These are phyloP conservation scores for Trichoderma endophyticum DNA, from an alignment of 2,329 filamentous ascomycete genomes.

Conservation along the genomic window DNA sequence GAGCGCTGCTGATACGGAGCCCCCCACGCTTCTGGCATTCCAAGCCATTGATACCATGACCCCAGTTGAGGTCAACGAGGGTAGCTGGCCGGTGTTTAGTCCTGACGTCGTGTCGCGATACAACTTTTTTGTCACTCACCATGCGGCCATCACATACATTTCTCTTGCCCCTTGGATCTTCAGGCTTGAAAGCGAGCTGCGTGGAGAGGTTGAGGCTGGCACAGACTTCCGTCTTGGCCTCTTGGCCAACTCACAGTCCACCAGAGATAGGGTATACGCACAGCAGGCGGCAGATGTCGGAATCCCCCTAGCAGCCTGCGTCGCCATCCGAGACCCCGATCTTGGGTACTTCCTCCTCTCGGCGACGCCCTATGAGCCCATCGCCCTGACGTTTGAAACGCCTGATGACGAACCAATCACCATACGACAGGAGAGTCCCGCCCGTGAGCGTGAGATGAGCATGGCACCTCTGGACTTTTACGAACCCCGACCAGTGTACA, in stretches of 20 bases:
- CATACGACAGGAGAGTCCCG: constrained; percentile 42
- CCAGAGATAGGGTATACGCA: constrained; percentile 56
- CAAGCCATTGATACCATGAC: constrained; percentile 60
- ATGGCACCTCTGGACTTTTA: constrained; percentile 50
- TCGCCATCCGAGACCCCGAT: constrained; percentile 57
- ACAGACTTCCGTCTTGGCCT: constrained; percentile 61
- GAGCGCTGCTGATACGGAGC: constrained; percentile 34
- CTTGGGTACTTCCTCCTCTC: constrained; percentile 63
- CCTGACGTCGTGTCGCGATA: constrained; percentile 60
- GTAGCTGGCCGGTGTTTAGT: constrained; percentile 62
- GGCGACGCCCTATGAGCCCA: constrained; percentile 54
- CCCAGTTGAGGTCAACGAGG: constrained; percentile 51
- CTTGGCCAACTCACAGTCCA: constrained; percentile 56
- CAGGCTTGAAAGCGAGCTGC: constrained; percentile 59
- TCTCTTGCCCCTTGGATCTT: constrained; percentile 63
- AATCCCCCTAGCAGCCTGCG: constrained; percentile 52
- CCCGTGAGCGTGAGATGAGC: constrained; percentile 41
- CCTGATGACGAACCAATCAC: constrained; percentile 51
- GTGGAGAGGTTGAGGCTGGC: constrained; percentile 53
- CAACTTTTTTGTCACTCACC: constrained; percentile 60
- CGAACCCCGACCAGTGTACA: constrained; percentile 64
- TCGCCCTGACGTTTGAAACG: constrained; percentile 57
- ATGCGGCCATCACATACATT: constrained; percentile 57
- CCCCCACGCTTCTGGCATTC: constrained; percentile 56
- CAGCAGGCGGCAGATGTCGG: constrained; percentile 46